phyloP scores from a whole-genome alignment of 2,329 filamentous ascomycete genomes.

The Cercospora berteroae region DNA sequence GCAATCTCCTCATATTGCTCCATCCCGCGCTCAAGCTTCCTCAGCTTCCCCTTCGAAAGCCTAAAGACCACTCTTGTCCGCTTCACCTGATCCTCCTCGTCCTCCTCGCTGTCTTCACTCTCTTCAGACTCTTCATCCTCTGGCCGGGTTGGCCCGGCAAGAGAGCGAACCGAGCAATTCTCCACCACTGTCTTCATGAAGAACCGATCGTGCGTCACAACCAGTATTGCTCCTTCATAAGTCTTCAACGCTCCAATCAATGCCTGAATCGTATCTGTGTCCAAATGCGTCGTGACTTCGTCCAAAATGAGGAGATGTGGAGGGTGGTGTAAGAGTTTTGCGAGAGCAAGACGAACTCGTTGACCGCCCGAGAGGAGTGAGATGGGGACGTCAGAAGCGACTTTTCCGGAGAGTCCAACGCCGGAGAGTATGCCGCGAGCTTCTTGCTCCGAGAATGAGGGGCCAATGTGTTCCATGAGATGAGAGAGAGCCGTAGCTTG shows the following conservation, averaged over 20 bases:
- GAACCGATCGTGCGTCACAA: constrained; percentile 81
- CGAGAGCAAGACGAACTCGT: constrained; percentile 63
- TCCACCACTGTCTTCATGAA: constrained; percentile 73
- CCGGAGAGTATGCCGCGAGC: constrained; percentile 64
- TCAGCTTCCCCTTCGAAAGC: constrained; percentile 23
- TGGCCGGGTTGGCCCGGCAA: constrained; percentile 18
- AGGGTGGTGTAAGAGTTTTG: constrained; percentile 63
- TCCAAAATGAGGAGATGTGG: constrained; percentile 75
- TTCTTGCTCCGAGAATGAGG: constrained; percentile 62
- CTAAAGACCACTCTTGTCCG: constrained; percentile 21
- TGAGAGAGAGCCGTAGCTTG: constrained; percentile 64
- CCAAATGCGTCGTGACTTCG: constrained; percentile 81
- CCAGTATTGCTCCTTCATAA: constrained; percentile 72
- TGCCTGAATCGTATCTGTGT: constrained; percentile 75
- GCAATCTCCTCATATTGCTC: constrained; percentile 28
- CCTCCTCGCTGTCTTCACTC: constrained; percentile 20
- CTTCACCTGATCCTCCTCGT: constrained; percentile 17
- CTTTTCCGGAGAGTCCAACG: constrained; percentile 67
- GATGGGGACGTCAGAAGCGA: constrained; percentile 71
- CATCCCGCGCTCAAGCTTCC: constrained; percentile 20
- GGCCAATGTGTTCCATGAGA: constrained; percentile 56
- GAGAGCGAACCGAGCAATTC: constrained; percentile 44
- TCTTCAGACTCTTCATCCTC: constrained; percentile 28
- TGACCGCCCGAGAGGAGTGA: constrained; percentile 76
- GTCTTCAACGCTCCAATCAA: constrained; percentile 63